Evolutionary conservation across 306 rosid genomes (phyloP), one percentile per base, ranked within the genome.

Genomic region (Elaeagnus macrophylla): DNA sequence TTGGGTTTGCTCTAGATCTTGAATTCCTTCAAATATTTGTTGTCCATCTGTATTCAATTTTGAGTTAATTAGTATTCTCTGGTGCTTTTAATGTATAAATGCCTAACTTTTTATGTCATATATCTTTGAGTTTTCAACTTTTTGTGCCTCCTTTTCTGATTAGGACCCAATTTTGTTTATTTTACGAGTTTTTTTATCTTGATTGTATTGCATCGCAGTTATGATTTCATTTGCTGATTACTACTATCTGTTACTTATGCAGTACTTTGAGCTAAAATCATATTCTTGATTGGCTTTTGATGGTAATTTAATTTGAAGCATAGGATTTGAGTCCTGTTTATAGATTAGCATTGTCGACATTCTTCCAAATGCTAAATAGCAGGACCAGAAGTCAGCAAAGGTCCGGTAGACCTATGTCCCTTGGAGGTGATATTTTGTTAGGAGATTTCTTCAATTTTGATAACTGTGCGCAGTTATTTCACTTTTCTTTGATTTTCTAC

Each of bases 381-480:
- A 84, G 95, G 84, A 6, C 61, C 54, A 82, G 95, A 75, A 67
- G 19, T 69, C 96, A n/a, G n/a, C n/a, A n/a, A n/a, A n/a, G n/a
- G n/a, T n/a, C n/a, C n/a, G n/a, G n/a, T n/a, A n/a, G n/a, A n/a
- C n/a, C n/a, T n/a, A n/a, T n/a, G n/a, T n/a, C n/a, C n/a, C n/a
- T n/a, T n/a, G n/a, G n/a, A n/a, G n/a, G n/a, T n/a, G n/a, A n/a
- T n/a, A n/a, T n/a, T n/a, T n/a, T n/a, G n/a, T n/a, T n/a, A n/a
- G n/a, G n/a, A n/a, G n/a, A n/a, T n/a, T n/a, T n/a, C n/a, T n/a
- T n/a, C n/a, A n/a, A n/a, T n/a, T n/a, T n/a, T n/a, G n/a, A n/a
- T n/a, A n/a, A n/a, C n/a, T n/a, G n/a, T n/a, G n/a, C n/a, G n/a
- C n/a, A n/a, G n/a, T n/a, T n/a, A n/a, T n/a, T n/a, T n/a, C n/a